Percentiles rank a stretch among this genome's conserved stretches.
phyloP scores from a whole-genome alignment of 768 basidiomycete genomes.

The Trametes cinnabarina region DNA sequence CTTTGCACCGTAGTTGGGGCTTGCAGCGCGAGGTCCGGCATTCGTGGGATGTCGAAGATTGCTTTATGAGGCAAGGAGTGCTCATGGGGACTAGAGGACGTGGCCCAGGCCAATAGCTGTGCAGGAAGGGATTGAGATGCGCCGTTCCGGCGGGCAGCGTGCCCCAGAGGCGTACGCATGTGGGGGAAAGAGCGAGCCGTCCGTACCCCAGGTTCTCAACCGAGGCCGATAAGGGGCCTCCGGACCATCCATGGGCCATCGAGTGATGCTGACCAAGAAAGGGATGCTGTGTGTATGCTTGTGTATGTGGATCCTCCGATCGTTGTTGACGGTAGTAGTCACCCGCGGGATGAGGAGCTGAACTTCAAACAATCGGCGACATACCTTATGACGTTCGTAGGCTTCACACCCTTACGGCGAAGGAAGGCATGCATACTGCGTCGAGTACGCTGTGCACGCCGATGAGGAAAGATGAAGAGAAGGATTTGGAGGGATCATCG shows the following conservation, averaged over 20 bases:
- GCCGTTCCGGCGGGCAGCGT: not conserved
- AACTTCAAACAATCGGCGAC: not conserved
- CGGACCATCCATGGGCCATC: not conserved
- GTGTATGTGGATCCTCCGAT: not conserved
- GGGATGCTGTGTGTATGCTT: not conserved
- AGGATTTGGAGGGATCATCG: too few relatives aligned
- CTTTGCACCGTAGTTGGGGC: too few relatives aligned
- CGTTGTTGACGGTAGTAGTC: not conserved
- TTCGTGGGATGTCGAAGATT: too few relatives aligned
- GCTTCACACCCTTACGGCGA: too few relatives aligned
- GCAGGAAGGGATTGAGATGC: not conserved
- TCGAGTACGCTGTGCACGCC: too few relatives aligned
- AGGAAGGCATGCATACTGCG: too few relatives aligned
- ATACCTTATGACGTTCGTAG: not conserved
- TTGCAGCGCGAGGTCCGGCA: too few relatives aligned
- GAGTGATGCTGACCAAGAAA: conserved; percentile 1
- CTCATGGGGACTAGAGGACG: not conserved
- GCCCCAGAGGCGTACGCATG: not conserved
- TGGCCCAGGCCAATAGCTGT: not conserved
- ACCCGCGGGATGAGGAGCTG: not conserved
- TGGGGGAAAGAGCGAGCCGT: not conserved
- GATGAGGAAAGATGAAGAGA: too few relatives aligned
- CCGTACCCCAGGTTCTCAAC: not conserved
- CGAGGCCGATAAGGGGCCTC: not conserved
- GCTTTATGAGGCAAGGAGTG: not conserved